A percentile compares a stretch with the other conserved stretches of the same genome.
Conservation (phyloP, 805 yeast genomes). For the Kluyveromyces lactis region DNA sequence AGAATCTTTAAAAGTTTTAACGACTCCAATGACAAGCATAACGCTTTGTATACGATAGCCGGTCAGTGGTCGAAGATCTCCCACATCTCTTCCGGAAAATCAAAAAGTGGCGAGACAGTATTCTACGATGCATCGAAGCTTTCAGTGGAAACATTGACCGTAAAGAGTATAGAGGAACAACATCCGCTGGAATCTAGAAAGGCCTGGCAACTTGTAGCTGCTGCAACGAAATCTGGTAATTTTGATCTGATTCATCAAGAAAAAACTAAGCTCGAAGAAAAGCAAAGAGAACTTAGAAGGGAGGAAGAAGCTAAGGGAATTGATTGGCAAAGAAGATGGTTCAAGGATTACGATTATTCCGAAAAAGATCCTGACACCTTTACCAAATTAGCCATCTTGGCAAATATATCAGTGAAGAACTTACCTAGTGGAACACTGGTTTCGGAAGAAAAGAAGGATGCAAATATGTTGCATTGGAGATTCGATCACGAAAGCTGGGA, state of each 20-base stretch:
- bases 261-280: constrained; percentile 73
- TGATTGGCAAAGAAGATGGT: constrained; percentile 80
- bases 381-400: constrained; percentile 35
- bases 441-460: constrained; percentile 40
- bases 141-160: constrained; percentile 48
- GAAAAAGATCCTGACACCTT: constrained; percentile 31
- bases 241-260: constrained; percentile 66
- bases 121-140: constrained; percentile 56
- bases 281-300: constrained; percentile 75
- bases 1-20: constrained; percentile 52
- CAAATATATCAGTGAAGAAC: constrained; percentile 52
- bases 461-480: constrained; percentile 60
- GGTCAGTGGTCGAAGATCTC: constrained; percentile 93
- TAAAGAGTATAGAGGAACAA: constrained; percentile 79
- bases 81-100: constrained; percentile 49
- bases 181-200: constrained; percentile 72
- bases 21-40: constrained; percentile 44
- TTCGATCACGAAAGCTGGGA: constrained; percentile 47
- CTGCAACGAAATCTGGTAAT: constrained; percentile 69
- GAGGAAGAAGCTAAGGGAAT: constrained; percentile 56
- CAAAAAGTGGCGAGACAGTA: constrained; percentile 36
- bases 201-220: constrained; percentile 89
- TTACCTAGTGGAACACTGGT: constrained; percentile 58
- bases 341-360: constrained; percentile 41
- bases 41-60: constrained; percentile 65